phyloP scores from a whole-genome alignment of 176 grass and related monocot species.

The Oryza punctata region DNA sequence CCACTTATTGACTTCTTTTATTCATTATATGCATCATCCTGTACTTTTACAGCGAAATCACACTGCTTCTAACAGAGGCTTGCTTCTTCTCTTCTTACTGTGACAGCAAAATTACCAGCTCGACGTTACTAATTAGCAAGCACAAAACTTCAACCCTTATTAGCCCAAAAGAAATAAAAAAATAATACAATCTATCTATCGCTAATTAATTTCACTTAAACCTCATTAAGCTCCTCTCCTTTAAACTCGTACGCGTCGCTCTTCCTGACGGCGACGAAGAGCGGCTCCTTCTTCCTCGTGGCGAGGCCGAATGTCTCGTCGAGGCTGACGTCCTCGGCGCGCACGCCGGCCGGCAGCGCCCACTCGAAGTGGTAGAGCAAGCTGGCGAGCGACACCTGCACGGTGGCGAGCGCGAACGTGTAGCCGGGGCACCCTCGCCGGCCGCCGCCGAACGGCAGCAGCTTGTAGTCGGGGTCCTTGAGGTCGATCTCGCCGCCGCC shows the following conservation, averaged over 20 bases:
- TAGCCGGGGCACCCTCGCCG: slow-evolving; percentile 55
- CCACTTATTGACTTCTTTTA: background rate
- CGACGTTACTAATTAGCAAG: background rate
- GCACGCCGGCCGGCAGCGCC: slow-evolving; percentile 44
- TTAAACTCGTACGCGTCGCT: slow-evolving; percentile 40
- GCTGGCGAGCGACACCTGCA: slow-evolving; percentile 43
- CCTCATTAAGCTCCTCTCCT: slow-evolving; percentile 30
- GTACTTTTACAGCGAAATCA: background rate
- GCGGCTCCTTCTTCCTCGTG: slow-evolving; percentile 51
- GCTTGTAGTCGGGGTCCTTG: slow-evolving; percentile 52
- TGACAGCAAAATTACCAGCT: no score
- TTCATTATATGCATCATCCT: background rate
- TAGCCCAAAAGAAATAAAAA: background rate
- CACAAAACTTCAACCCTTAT: background rate
- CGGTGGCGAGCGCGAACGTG: slow-evolving; percentile 47
- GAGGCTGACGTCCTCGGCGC: slow-evolving; percentile 48
- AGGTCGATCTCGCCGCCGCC: slow-evolving; percentile 34
- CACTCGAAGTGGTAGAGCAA: slow-evolving; percentile 62
- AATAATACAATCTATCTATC: background rate
- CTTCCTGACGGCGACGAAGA: slow-evolving; percentile 35
- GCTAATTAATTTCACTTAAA: background rate
- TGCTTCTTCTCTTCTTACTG: background rate
- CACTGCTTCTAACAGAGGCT: no score
- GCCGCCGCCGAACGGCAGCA: slow-evolving; percentile 55
- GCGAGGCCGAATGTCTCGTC: slow-evolving; percentile 50